Evolutionary conservation across 306 rosid species (phyloP).

Genomic region (Medicago truncatula): MtrunA17r5.0-ANR NC_053049.1:27533501-27534000

Average conservation of each 20-base stretch:
- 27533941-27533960: too few species aligned
- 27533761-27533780: neutral
- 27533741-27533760: conserved; percentile 1
- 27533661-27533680: neutral
- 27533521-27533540: neutral
- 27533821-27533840: too few species aligned
- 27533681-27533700: neutral
- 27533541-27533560: conserved; percentile 2
- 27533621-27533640: conserved; percentile 27
- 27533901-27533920: too few species aligned
- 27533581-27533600: conserved; percentile 5
- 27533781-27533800: neutral
- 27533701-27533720: neutral
- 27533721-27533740: conserved; percentile 9
- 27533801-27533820: neutral
- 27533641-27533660: conserved; percentile 25
- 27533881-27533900: too few species aligned
- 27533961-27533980: too few species aligned
- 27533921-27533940: too few species aligned
- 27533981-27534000: too few species aligned
- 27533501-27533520: conserved; percentile 88
- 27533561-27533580: conserved; percentile 17
- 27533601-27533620: neutral
- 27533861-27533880: too few species aligned
- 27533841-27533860: too few species aligned